Base-by-base conservation (phyloP, 139 green algal genomes). In the Haematococcus lacustris region DNA sequence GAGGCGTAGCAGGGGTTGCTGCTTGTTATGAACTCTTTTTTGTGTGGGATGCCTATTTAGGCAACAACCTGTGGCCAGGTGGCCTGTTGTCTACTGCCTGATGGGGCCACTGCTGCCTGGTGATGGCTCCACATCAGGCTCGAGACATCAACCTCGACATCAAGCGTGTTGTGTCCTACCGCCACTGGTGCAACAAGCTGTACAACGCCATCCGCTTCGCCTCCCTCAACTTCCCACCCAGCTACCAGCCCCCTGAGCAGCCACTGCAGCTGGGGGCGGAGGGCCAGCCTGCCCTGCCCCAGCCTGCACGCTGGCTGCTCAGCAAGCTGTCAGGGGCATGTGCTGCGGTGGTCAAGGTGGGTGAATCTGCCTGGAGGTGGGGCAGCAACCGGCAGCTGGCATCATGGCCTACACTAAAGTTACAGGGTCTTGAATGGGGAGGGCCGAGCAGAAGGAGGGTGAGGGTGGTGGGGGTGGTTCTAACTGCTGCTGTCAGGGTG, bases 141-240 rank as follows among this genome's bases (percentile, higher is more conserved):
- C 78, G 86, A 2, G 88, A 96, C 83, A 92, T 97, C 76, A 97
- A 97, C 85, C 83, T 97, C 32, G 92, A 97, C 86, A 94, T 97
- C 83, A 93, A 97, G 80, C 86, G 93, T n/a, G 94, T 98, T 51
- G 90, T 97, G 1, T 87, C 88, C 1, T 97, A 98, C 88, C 88
- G 94, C 41, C 81, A 96, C 71, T 97, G 91, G 93, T 97, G 93
- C 91, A 98, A 98, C 88, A 98, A 98, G 88, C 88, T 98, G 59
- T 98, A 93, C 91, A 98, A 98, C 74, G 94, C 94, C 34, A 91
- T 97, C 78, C 80, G 82, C 25, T 98, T 97, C 81, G 92, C 90
- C 17, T 90, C 96, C 82, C 83, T 94, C 69, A 96, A 97, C 87
- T 84, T 98, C 30, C 87, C 87, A 0, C 68, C 87, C 5, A 85